Percentiles rank a stretch among this genome's conserved stretches.
phyloP scores from a whole-genome alignment of 2,329 filamentous ascomycete genomes.

The Penicillium janthinellum region DNA sequence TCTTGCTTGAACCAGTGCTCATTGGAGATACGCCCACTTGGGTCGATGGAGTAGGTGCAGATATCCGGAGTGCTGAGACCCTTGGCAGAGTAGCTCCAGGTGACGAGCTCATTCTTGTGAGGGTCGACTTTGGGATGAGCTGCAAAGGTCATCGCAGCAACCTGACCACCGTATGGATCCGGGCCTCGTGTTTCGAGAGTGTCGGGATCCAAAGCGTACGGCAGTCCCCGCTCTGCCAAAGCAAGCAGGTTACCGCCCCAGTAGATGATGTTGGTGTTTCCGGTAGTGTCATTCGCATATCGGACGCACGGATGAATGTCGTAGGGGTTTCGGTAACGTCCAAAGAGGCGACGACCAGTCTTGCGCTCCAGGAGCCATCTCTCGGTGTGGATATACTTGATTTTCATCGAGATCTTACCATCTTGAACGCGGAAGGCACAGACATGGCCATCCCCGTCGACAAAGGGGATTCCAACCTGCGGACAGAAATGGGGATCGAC shows the following conservation, averaged over 20 bases:
- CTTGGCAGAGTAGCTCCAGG: slow-evolving; percentile 47
- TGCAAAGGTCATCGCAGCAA: not conserved
- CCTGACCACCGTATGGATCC: not conserved
- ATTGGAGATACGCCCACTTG: slow-evolving; percentile 40
- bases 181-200: not conserved
- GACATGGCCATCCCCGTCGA: not conserved
- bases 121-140: slow-evolving; percentile 49
- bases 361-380: not conserved
- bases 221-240: not conserved
- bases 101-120: slow-evolving; percentile 45
- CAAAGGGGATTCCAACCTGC: not conserved
- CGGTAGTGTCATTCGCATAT: not conserved
- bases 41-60: slow-evolving; percentile 23
- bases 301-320: not conserved
- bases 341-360: not conserved
- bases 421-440: not conserved
- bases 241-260: not conserved
- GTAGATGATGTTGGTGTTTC: not conserved
- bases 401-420: not conserved
- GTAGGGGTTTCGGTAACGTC: not conserved
- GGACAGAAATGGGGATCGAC: not conserved
- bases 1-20: slow-evolving; percentile 40
- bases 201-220: not conserved
- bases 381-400: not conserved
- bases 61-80: slow-evolving; percentile 47